Conservation (phyloP, 176 grass and related monocot genomes). For the Avena eriantha region DNA sequence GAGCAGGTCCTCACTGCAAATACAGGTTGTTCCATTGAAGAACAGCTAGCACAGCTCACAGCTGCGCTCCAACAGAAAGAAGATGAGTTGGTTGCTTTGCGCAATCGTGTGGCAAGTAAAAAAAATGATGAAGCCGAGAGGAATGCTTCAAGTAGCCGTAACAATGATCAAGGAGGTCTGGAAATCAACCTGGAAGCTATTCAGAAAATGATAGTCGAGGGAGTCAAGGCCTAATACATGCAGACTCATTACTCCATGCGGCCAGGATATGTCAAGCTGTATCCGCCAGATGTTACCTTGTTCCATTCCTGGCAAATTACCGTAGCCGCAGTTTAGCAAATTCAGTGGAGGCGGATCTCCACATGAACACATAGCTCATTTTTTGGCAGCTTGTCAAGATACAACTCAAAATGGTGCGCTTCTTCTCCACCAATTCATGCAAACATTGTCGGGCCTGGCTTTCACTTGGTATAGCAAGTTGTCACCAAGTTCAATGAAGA, state of each 20-base stretch:
- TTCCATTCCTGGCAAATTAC: background rate
- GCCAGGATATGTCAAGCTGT: background rate
- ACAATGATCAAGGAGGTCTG: background rate
- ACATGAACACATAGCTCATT: background rate
- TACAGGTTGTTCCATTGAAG: no score
- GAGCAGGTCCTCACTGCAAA: no score
- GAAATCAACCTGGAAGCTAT: background rate
- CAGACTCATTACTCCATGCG: background rate
- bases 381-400: background rate
- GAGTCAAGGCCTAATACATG: background rate
- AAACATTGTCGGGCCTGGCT: background rate
- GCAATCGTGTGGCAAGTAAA: background rate
- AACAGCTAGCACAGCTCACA: no score
- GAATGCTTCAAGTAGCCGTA: background rate
- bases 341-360: background rate
- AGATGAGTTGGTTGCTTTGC: no score
- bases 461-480: background rate
- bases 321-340: background rate
- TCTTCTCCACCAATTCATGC: background rate
- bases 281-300: background rate
- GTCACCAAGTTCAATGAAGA: background rate
- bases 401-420: background rate
- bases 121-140: background rate
- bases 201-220: background rate
- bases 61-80: no score